Evolutionary conservation across 73 alveolate genomes (phyloP).

Genomic region (Symbiodinium pilosum): DNA sequence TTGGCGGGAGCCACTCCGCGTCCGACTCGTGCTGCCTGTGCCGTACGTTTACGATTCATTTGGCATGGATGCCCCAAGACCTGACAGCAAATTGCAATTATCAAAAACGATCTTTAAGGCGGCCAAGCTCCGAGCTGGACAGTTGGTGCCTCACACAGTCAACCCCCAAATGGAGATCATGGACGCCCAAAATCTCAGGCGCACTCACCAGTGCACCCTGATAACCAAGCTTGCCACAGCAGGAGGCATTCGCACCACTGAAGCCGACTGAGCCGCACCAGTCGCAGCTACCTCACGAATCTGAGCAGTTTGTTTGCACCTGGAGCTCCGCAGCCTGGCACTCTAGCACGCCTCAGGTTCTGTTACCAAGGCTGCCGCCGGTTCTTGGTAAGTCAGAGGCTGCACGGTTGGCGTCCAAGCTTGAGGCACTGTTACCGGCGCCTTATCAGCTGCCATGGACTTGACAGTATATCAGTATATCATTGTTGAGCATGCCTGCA

Average conservation of each 20-base stretch:
- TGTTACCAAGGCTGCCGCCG: background rate
- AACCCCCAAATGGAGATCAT: background rate
- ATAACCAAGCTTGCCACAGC: background rate
- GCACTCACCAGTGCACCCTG: background rate
- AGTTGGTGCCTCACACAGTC: background rate
- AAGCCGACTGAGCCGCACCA: background rate
- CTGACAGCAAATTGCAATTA: background rate
- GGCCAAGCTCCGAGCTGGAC: background rate
- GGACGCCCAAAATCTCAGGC: background rate
- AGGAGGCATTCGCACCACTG: background rate
- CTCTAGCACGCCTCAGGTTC: background rate
- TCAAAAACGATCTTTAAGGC: background rate
- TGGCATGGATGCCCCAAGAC: constrained; percentile 1
- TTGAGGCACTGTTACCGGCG: background rate
- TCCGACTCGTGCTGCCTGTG: background rate
- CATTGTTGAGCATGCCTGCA: background rate
- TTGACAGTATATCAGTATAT: background rate
- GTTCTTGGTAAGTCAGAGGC: background rate
- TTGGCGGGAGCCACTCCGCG: no score
- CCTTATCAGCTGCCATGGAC: background rate
- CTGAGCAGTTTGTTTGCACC: background rate
- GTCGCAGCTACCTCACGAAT: background rate
- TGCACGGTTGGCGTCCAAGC: background rate
- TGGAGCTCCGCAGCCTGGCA: background rate
- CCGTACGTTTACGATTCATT: background rate